Evolutionary conservation across 2,329 filamentous ascomycete species (phyloP), one percentile per base, ranked within the genome.

Genomic region (Chaetomiaceae sp.): DNA sequence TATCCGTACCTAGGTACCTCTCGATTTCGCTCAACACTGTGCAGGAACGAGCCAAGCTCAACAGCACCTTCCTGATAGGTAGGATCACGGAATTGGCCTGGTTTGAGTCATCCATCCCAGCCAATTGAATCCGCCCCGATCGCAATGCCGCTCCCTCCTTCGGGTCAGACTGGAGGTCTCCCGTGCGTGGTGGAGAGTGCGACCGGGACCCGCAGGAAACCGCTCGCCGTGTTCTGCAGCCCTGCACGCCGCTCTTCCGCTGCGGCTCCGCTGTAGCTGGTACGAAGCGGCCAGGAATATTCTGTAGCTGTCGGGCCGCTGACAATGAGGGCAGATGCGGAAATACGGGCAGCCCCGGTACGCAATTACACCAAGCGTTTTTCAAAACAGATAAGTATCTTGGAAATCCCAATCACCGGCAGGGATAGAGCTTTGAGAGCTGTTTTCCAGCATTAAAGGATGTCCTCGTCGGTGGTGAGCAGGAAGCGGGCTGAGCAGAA

Each of bases 211-310:
- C 43, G 38, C 22, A 33, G 38, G 36, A 54, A 54, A 52, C 36
- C 38, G 55, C 61, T 64, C 62, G 62, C 62, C 62, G 62, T 58
- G 57, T 55, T 55, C 56, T 59, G 59, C 58, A 55, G 47, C 57
- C 59, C 56, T 61, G 62, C 55, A 61, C 23, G 52, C 31, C 51
- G 27, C 47, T 45, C 37, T 54, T 29, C 45, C 51, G 48, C 45
- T 31, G 49, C 45, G 25, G 42, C 7, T 37, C 25, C 7, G 25
- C 14, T 55, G 58, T 61, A 54, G 23, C 47, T 6, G 51, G 53
- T 61, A 63, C 59, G 1, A 20, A 1, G 20, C 3, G 11, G 4
- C 15, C 6, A 3, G 6, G 3, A 20, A 53, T 59, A 57, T 61
- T 57, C n/a, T 64, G 61, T 63, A 59, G 50, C 7, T n/a, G n/a